Percentiles rank a stretch among this genome's conserved stretches.
Conservation (phyloP, 2,329 filamentous ascomycete genomes). For the Cryoendolithus antarcticus region DNA sequence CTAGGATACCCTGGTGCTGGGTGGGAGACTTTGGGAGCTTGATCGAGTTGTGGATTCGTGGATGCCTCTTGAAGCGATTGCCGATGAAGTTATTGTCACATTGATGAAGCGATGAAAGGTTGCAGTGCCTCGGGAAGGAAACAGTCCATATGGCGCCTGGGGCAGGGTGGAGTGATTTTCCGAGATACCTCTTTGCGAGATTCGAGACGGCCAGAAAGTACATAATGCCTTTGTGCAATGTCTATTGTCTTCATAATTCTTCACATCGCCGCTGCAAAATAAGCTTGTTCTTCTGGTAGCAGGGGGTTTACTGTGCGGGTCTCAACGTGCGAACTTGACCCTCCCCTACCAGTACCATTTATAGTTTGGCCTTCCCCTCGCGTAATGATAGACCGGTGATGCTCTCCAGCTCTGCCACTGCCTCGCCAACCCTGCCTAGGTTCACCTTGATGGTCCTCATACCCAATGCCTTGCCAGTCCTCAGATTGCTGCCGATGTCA, state of each 20-base stretch:
- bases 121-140: not conserved
- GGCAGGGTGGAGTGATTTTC: not conserved
- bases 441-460: constrained; percentile 77
- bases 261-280: too few relatives aligned
- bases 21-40: constrained; percentile 5
- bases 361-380: constrained; percentile 13
- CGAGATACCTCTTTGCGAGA: not conserved
- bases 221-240: too few relatives aligned
- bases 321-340: too few relatives aligned
- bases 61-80: too few relatives aligned
- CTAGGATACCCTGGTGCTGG: constrained; percentile 2
- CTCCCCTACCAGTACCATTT: not conserved
- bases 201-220: too few relatives aligned
- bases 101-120: not conserved
- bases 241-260: too few relatives aligned
- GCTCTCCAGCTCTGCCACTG: constrained; percentile 68
- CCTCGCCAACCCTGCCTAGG: constrained; percentile 64
- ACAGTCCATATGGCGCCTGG: not conserved
- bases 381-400: constrained; percentile 58
- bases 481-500: constrained; percentile 82
- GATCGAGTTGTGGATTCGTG: not conserved
- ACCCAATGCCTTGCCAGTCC: constrained; percentile 60
- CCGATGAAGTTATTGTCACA: not conserved
- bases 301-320: too few relatives aligned
- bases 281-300: too few relatives aligned